These are phyloP conservation scores for Pilobolus umbonatus DNA, from an alignment of 192 early-diverging fungal species.

Conservation along the genomic window DNA sequence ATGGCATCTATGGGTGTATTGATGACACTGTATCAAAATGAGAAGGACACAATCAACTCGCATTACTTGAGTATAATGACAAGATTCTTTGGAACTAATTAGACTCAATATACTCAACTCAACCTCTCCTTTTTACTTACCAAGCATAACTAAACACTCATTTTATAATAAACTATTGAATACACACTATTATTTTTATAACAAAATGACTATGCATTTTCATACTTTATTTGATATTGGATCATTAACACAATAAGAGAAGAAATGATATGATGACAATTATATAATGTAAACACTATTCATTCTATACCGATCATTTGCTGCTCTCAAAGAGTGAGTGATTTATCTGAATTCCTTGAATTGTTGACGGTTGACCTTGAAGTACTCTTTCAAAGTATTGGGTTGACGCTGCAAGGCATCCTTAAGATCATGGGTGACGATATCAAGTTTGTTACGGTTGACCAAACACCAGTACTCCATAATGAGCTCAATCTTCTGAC, in stretches of 20 bases:
- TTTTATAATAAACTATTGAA: too few species aligned
- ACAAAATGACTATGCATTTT: too few species aligned
- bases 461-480: conserved; percentile 16
- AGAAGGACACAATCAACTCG: conserved; percentile 62
- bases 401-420: conserved; percentile 12
- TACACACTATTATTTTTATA: too few species aligned
- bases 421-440: conserved; percentile 8
- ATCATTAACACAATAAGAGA: too few species aligned
- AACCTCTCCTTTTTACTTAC: too few species aligned
- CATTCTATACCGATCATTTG: too few species aligned
- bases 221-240: too few species aligned
- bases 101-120: too few species aligned
- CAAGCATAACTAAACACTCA: too few species aligned
- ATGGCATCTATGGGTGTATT: conserved; percentile 67
- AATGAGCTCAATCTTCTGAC: conserved; percentile 16
- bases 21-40: conserved; percentile 81
- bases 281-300: too few species aligned
- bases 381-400: conserved; percentile 4
- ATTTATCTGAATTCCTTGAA: conserved; percentile 16
- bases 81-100: conserved; percentile 77
- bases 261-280: too few species aligned
- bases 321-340: too few species aligned
- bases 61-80: conserved; percentile 77
- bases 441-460: conserved; percentile 6
- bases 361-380: conserved; percentile 18